Percentiles rank a stretch among this genome's conserved stretches.
Evolutionary conservation across 148 eudicot genomes (phyloP).

Genomic region (Rhododendron griersonianum): DNA sequence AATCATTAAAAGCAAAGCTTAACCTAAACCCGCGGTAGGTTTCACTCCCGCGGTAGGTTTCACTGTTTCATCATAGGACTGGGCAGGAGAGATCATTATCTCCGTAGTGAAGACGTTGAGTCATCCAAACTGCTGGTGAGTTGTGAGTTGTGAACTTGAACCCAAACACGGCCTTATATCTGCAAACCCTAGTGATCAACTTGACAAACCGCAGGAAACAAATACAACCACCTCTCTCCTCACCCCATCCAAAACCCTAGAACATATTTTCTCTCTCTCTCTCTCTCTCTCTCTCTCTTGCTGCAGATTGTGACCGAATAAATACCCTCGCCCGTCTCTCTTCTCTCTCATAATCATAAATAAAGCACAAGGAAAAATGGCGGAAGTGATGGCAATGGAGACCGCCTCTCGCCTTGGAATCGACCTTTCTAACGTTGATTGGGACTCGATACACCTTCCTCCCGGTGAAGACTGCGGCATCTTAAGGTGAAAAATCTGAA

Average conservation of each 20-base stretch:
- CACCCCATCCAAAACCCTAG: not conserved
- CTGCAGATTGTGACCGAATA: not conserved
- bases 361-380: constrained; percentile 15
- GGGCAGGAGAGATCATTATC: too few species aligned
- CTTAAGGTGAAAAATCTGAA: constrained; percentile 31
- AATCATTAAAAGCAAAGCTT: too few species aligned
- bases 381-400: constrained; percentile 32
- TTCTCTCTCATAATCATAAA: not conserved
- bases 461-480: constrained; percentile 64
- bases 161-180: too few species aligned
- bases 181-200: not conserved
- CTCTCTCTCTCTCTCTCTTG: not conserved
- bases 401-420: constrained; percentile 40
- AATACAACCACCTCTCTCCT: not conserved
- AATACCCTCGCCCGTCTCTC: not conserved
- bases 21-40: too few species aligned
- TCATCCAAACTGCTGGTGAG: too few species aligned
- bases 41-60: too few species aligned
- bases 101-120: too few species aligned
- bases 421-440: constrained; percentile 38
- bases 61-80: too few species aligned
- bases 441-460: constrained; percentile 45
- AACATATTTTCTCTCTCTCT: not conserved
- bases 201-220: not conserved
- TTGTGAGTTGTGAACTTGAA: too few species aligned